Percentiles rank a stretch among this genome's conserved stretches.
Evolutionary conservation across 345 rosid genomes (phyloP).

Genomic region (Populus nigra): DNA sequence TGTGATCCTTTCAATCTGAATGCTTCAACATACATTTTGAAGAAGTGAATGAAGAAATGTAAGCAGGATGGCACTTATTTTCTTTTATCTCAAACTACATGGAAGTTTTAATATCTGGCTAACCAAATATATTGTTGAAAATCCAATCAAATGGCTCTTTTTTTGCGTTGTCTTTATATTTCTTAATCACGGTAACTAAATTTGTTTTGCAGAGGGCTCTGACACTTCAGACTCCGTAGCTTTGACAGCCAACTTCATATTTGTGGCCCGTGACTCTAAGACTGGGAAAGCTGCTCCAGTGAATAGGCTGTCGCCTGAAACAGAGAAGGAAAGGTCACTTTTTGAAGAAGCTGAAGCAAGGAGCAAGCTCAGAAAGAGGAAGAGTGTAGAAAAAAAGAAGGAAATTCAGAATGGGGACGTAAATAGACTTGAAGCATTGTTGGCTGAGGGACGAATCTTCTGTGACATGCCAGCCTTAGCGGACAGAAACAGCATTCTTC

Average conservation of each 20-base stretch:
- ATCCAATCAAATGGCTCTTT: neutral
- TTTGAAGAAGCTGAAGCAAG: slow-evolving; percentile 76
- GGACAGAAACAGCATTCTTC: slow-evolving; percentile 78
- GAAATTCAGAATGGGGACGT: slow-evolving; percentile 42
- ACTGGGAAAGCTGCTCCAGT: slow-evolving; percentile 75
- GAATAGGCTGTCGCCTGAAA: slow-evolving; percentile 69
- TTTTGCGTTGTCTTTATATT: neutral
- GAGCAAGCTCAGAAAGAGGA: slow-evolving; percentile 58
- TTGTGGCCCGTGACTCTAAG: slow-evolving; percentile 79
- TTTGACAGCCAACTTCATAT: slow-evolving; percentile 69
- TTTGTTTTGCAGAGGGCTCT: slow-evolving; percentile 40
- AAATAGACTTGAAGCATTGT: slow-evolving; percentile 46
- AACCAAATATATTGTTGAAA: neutral
- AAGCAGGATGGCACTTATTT: no score
- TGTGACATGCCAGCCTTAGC: slow-evolving; percentile 85
- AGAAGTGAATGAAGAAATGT: neutral
- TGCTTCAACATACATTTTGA: neutral
- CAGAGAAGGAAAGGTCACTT: slow-evolving; percentile 52
- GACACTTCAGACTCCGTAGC: slow-evolving; percentile 48
- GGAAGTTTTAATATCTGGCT: neutral
- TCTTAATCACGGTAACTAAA: neutral
- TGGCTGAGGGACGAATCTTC: slow-evolving; percentile 76
- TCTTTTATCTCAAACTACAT: neutral
- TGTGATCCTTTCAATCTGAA: neutral
- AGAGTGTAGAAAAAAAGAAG: slow-evolving; percentile 49